A percentile compares a stretch with the other conserved stretches of the same genome.
These are phyloP conservation scores for Cenococcum geophilum DNA, from an alignment of 495 filamentous ascomycete species.

Conservation along the genomic window DNA sequence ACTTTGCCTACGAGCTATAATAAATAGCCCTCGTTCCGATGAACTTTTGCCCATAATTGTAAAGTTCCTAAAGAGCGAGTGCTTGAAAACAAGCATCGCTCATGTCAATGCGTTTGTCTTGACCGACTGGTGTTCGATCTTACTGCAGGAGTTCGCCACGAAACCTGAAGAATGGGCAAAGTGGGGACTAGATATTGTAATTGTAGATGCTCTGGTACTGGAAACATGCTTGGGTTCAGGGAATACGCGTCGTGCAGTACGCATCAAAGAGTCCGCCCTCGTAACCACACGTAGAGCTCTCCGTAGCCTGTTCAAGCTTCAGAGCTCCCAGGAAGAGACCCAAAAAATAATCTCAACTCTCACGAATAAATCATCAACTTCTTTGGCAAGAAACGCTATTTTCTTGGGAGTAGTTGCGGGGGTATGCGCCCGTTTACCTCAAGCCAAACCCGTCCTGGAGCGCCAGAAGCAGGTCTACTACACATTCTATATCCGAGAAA, in stretches of 20 bases:
- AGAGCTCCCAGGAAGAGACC: conserved; percentile 51
- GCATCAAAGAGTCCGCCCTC: conserved; percentile 23
- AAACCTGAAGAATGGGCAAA: conserved; percentile 53
- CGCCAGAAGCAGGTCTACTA: conserved; percentile 63
- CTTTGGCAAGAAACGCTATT: conserved; percentile 62
- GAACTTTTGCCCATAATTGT: conserved; percentile 56
- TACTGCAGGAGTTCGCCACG: conserved; percentile 56
- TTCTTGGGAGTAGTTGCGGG: conserved; percentile 80
- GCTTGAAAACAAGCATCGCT: conserved; percentile 67
- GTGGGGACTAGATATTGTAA: conserved; percentile 57
- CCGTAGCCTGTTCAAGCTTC: conserved; percentile 57
- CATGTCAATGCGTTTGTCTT: conserved; percentile 79
- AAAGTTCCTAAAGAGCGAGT: conserved; percentile 53
- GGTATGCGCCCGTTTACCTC: conserved; percentile 64
- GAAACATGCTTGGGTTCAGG: conserved; percentile 66
- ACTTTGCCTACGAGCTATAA: conserved; percentile 61
- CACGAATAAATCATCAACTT: conserved; percentile 54
- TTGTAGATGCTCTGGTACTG: conserved; percentile 59
- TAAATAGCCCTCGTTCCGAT: conserved; percentile 45
- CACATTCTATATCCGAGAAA: conserved; percentile 75
- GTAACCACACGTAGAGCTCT: conserved; percentile 50
- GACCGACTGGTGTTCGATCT: conserved; percentile 76
- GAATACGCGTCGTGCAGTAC: conserved; percentile 47
- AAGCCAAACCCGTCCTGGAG: conserved; percentile 52
- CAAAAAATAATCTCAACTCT: conserved; percentile 58